phyloP scores from a whole-genome alignment of 1,139 yeast genomes.

The Yamadazyma spencermartinsiae region DNA sequence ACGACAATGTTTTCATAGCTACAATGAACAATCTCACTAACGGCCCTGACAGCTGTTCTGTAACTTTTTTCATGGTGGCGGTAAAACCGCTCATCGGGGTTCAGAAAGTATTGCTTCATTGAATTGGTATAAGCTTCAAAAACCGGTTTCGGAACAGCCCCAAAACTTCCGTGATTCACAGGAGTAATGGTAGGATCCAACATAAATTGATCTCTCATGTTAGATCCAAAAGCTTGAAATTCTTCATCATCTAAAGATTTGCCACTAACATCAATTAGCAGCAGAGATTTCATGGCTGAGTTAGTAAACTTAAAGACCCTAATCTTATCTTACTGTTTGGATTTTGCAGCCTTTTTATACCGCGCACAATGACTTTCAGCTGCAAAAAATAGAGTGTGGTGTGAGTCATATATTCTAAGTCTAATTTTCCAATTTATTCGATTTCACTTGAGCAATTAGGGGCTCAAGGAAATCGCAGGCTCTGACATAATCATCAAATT shows the following conservation, averaged over 20 bases:
- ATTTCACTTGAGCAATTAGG: neutral
- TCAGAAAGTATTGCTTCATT: constrained; percentile 20
- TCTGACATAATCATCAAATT: constrained; percentile 50
- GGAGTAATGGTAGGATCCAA: constrained; percentile 16
- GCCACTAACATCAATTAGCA: neutral
- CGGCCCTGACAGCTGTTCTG: constrained; percentile 28
- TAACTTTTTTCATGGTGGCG: no score
- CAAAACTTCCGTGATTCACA: constrained; percentile 56
- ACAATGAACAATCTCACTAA: constrained; percentile 41
- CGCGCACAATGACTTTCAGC: no score
- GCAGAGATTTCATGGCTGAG: neutral
- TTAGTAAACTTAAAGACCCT: neutral
- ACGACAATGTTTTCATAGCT: constrained; percentile 45
- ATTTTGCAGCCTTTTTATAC: no score
- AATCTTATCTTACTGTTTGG: no score
- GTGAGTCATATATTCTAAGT: neutral
- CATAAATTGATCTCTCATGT: constrained; percentile 1
- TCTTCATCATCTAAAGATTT: neutral
- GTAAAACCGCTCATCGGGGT: no score
- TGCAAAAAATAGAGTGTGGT: neutral
- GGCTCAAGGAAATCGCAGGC: constrained; percentile 36
- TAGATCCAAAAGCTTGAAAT: neutral
- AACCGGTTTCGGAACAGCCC: constrained; percentile 43
- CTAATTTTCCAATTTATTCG: neutral
- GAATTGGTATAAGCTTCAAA: constrained; percentile 23